Conservation (phyloP, 2,329 filamentous ascomycete genomes). For the Diaporthe citriasiana region DNA sequence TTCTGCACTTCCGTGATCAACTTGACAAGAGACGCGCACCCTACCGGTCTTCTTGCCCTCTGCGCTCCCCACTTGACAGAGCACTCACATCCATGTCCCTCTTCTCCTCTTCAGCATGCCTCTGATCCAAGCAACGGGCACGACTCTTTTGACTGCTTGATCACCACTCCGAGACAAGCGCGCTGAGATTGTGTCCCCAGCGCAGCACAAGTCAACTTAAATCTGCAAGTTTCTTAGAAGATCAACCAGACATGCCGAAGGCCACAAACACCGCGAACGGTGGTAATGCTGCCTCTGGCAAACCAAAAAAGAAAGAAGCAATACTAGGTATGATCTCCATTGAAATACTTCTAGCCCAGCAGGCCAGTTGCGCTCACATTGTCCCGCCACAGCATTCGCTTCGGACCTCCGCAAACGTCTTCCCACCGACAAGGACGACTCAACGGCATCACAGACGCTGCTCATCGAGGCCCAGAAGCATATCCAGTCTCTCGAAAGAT, state of each 20-base stretch:
- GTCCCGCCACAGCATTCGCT: constrained; percentile 36
- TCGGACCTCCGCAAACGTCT: constrained; percentile 48
- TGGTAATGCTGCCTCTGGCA: constrained; percentile 9
- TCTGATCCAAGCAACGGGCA: not conserved
- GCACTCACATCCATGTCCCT: not conserved
- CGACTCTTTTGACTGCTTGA: too few relatives aligned
- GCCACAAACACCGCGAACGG: constrained; percentile 11
- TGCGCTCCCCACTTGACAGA: not conserved
- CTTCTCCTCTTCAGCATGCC: not conserved
- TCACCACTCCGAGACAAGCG: not conserved
- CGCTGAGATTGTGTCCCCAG: not conserved
- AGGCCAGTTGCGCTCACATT: constrained; percentile 7
- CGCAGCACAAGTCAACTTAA: too few relatives aligned
- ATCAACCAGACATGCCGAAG: constrained; percentile 23
- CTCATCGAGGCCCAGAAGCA: constrained; percentile 58
- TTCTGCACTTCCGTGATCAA: not conserved
- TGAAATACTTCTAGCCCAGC: not conserved
- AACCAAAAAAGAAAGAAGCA: constrained; percentile 15
- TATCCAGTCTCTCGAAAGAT: constrained; percentile 51
- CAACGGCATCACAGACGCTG: constrained; percentile 51
- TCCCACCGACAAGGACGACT: constrained; percentile 46
- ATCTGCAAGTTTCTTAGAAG: not conserved
- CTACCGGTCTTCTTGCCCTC: not conserved
- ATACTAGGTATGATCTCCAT: constrained; percentile 33
- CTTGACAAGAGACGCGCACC: not conserved